Evolutionary conservation across 2,329 filamentous ascomycete genomes (phyloP).

Genomic region (Aureobasidium subglaciale): DNA sequence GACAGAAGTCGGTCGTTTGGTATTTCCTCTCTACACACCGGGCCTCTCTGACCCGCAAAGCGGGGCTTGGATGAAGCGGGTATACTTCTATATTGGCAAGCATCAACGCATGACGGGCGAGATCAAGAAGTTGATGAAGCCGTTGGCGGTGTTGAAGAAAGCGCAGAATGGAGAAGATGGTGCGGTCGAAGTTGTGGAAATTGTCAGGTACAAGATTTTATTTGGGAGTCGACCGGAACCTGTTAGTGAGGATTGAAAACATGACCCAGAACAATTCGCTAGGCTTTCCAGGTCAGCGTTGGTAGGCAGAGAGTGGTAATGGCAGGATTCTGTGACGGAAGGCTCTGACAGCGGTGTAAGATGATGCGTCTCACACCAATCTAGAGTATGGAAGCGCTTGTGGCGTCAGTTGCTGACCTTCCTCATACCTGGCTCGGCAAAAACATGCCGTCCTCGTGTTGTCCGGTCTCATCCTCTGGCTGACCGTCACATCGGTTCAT

Average conservation of each 20-base stretch:
- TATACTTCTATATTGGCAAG: constrained; percentile 79
- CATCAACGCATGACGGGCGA: constrained; percentile 87
- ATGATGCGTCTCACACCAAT: too few relatives aligned
- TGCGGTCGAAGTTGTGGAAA: constrained; percentile 75
- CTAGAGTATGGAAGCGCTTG: too few relatives aligned
- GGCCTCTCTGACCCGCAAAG: constrained; percentile 39
- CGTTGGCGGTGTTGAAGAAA: constrained; percentile 67
- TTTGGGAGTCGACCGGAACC: constrained; percentile 83
- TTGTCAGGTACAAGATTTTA: constrained; percentile 78
- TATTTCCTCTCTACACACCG: constrained; percentile 68
- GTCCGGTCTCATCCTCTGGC: too few relatives aligned
- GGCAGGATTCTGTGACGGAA: too few relatives aligned
- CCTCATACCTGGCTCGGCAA: too few relatives aligned
- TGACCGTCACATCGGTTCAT: too few relatives aligned
- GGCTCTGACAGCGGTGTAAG: too few relatives aligned
- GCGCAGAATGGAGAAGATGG: constrained; percentile 28
- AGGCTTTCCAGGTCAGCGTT: too few relatives aligned
- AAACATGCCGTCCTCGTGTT: too few relatives aligned
- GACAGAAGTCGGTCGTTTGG: constrained; percentile 61
- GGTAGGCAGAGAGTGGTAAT: too few relatives aligned
- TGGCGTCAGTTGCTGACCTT: too few relatives aligned
- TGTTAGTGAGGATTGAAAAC: constrained; percentile 45
- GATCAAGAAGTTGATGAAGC: constrained; percentile 74
- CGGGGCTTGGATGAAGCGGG: constrained; percentile 80
- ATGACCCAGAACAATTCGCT: too few relatives aligned